Evolutionary conservation across 1,284 basidiomycete species (phyloP).

Genomic region (Boletus mariae): DNA sequence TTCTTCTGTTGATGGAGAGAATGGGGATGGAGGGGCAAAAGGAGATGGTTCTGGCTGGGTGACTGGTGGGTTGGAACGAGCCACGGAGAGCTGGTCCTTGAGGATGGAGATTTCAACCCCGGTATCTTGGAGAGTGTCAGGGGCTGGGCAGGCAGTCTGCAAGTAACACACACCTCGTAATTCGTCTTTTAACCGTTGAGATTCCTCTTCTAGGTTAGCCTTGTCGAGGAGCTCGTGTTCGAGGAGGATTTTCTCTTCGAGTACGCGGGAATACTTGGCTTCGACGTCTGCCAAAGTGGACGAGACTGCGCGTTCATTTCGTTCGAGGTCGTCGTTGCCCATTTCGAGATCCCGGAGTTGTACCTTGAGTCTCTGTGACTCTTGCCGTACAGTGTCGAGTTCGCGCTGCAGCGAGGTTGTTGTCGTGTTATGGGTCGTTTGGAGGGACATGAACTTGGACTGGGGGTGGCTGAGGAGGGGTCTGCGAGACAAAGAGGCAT

Average conservation of each 20-base stretch:
- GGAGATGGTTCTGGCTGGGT: conserved; percentile 22
- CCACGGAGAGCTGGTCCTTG: conserved; percentile 63
- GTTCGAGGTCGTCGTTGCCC: conserved; percentile 93
- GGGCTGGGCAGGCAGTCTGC: conserved; percentile 11
- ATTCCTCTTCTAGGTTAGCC: conserved; percentile 86
- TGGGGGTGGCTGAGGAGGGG: conserved; percentile 32
- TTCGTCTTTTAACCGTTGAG: conserved; percentile 90
- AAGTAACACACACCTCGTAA: conserved; percentile 65
- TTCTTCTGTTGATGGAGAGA: conserved; percentile 29
- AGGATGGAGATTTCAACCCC: conserved; percentile 83
- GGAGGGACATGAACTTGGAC: conserved; percentile 85
- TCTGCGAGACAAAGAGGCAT: background rate
- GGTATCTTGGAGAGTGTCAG: conserved; percentile 53
- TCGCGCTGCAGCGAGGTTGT: conserved; percentile 84
- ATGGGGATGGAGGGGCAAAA: conserved; percentile 23
- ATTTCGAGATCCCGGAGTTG: conserved; percentile 88
- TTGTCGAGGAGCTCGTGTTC: conserved; percentile 97
- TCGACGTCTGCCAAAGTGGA: conserved; percentile 92
- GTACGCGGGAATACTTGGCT: conserved; percentile 82
- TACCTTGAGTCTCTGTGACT: conserved; percentile 75
- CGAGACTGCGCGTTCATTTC: conserved; percentile 87
- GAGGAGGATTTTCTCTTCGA: conserved; percentile 95
- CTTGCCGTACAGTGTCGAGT: conserved; percentile 79
- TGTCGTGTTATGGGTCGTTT: conserved; percentile 87
- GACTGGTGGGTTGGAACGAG: conserved; percentile 34